Evolutionary conservation across 1,284 basidiomycete species (phyloP), one percentile per base, ranked within the genome.

Genomic region (Mycena citricolor): DNA sequence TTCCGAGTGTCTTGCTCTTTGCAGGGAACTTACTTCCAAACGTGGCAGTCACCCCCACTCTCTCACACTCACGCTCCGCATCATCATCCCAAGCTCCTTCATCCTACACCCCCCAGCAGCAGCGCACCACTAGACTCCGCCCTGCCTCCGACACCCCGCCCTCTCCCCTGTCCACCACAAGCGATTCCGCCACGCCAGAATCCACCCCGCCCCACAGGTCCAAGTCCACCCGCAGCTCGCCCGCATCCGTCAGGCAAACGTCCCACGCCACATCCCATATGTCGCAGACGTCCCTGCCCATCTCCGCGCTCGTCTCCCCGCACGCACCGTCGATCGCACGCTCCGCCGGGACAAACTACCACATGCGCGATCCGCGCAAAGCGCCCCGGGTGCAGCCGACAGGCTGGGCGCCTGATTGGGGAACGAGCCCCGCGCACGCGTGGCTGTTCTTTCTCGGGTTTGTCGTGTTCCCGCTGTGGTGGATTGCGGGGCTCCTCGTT

Each of bases 401-500:
- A 13, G 39, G 48, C 29, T 54, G 52, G 52, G n/a, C n/a, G n/a
- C n/a, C n/a, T n/a, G 79, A 81, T 40, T 75, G 76, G n/a, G 43
- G 29, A 19, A 79, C 77, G 8, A 83, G 81, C 49, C 77, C 83
- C 3, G 49, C 77, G 25, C 83, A 84, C 47, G 81, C 83, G 14
- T 88, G 86, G 86, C 61, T 77, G 21, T 89, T 89, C 64, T 87
- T 86, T 59, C 47, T 81, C 40, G 86, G 84, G 11, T 87, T 88
- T 56, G 54, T 86, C 13, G 41, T 86, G 19, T 88, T 88, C 53
- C 83, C 84, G 19, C 32, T 85, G 17, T 88, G 86, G 86, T 89
- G 84, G 82, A 53, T 79, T 43, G 83, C 79, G 17, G 74, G 75
- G 12, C 65, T 85, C 49, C 44, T 39, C 14, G 69, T 78, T 54